Base-by-base conservation (phyloP, 768 basidiomycete genomes). In the Omphalotus guepiniiformis region DNA sequence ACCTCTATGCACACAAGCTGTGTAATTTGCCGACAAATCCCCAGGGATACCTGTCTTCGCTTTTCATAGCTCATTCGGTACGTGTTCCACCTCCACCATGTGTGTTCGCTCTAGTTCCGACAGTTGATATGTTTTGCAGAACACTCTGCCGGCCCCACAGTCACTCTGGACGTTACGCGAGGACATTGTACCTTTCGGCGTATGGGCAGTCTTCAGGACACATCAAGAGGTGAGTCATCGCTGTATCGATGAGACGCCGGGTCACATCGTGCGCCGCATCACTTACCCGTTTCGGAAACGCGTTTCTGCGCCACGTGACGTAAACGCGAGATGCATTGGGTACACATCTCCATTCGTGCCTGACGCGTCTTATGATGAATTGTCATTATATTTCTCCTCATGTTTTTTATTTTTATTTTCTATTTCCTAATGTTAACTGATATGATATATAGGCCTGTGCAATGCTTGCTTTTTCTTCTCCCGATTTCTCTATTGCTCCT, bases 161-260 rank as follows among this genome's bases (percentile, higher is more conserved):
- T 70, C 78, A 3, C 58, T 82, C 59, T 83, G 81, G 81, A 61
- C 68, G 6, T 42, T 72, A 22, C 65, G 64, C 35, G 68, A 76
- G 18, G 62, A 68, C 4, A 50, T 56, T 39, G 18, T 56, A 27
- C 48, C 54, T 42, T 38, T 58, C 3, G 54, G 53, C 40, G 64
- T 78, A 9, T 84, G 78, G 79, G 72, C 75, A 1, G 74, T 83
- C 7, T 83, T 82, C 62, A 62, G 61, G 50, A 73, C 75, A 0
- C 83, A 85, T 53, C 74, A 77, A 57, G 80, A 84, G 69, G 82
- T 84, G 50, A 57, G 82, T 63, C 37, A 25, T 38, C 13, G 23
- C 36, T 18, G 36, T 12, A 13, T 34, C 43, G 43, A 21, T 32
- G 30, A 32, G 30, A n/a, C 25, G 39, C 13, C 19, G 21, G 22